Base-by-base conservation (phyloP, 2,329 filamentous ascomycete species). In the Trichoderma brevicompactum region DNA sequence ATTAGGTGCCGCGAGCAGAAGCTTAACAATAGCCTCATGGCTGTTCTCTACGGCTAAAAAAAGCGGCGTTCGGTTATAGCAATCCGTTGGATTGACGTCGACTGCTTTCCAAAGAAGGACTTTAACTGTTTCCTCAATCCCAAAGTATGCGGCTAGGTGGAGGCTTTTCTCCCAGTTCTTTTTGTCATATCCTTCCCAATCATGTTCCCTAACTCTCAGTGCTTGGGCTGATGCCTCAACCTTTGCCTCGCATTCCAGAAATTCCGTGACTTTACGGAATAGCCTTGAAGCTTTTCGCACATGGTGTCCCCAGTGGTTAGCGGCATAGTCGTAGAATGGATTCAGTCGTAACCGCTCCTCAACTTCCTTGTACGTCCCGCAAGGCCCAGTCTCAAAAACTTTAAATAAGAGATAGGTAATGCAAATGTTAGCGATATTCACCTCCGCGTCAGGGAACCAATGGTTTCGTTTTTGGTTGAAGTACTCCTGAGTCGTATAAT, bases 401-500 rank as follows among this genome's bases (percentile, higher is more conserved):
- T n/a, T 17, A 10, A 43, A 62, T 3, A 17, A 13, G 6, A 64
- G 61, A 6, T 64, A 64, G 0, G 50, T 23, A n/a, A 7, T 7
- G 19, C 61, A 64, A 5, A 15, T 13, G 34, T 32, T n/a, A 15
- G 50, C 1, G 9, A 64, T 64, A 1, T 49, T 13, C 1, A n/a
- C 2, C 15, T 55, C 41, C 10, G 52, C 6, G 15, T 46, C 12
- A 8, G 49, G 61, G n/a, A 64, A 64, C 61, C 61, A 64, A 6
- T 10, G n/a, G 4, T 12, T 7, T 7, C 44, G n/a, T 12, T 40
- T 58, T 19, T 43, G 40, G 7, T 23, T 28, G 1, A 64, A 64
- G 32, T 58, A 64, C 9, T 64, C 28, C 15, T 64, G 61, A 7
- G 61, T 34, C 2, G 61, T 56, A 8, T 64, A 56, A 34, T 64